A percentile compares a stretch with the other conserved stretches of the same genome.
These are phyloP conservation scores for Xylariomycetidae sp. DNA, from an alignment of 2,329 filamentous ascomycete genomes.

Conservation along the genomic window DNA sequence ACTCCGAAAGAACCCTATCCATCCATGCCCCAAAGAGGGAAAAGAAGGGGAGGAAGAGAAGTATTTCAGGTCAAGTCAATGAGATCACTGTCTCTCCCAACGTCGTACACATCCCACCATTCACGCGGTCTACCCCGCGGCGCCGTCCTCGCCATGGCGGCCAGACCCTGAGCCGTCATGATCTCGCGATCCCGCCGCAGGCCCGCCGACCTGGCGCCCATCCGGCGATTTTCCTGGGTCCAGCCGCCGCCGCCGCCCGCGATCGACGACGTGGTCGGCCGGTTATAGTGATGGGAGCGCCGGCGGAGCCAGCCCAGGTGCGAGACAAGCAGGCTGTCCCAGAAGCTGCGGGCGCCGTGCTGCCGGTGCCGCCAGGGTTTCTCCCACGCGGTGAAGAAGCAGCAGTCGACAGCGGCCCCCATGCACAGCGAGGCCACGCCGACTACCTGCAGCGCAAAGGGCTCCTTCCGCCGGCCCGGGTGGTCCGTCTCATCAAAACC, in stretches of 20 bases:
- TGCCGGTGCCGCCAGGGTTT: constrained; percentile 62
- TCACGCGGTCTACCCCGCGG: constrained; percentile 19
- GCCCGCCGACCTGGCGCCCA: constrained; percentile 45
- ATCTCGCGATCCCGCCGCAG: constrained; percentile 44
- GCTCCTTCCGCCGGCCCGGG: constrained; percentile 28
- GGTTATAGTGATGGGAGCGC: too few species aligned
- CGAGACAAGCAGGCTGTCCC: constrained; percentile 24
- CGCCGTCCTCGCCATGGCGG: constrained; percentile 11
- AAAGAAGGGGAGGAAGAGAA: too few species aligned
- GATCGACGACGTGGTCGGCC: too few species aligned
- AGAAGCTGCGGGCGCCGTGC: constrained; percentile 29
- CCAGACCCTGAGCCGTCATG: constrained; percentile 17
- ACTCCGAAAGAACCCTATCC: too few species aligned
- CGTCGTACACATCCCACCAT: constrained; percentile 36
- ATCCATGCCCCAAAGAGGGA: too few species aligned
- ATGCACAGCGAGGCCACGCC: constrained; percentile 55
- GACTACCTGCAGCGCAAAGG: constrained; percentile 52
- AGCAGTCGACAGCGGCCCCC: constrained; percentile 64
- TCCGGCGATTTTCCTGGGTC: constrained; percentile 47
- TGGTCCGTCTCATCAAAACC: constrained; percentile 40
- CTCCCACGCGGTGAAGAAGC: constrained; percentile 65
- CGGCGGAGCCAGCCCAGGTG: too few species aligned
- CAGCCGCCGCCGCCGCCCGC: constrained; percentile 35
- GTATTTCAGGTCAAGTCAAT: constrained; percentile 1
- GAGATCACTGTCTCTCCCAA: not conserved